Evolutionary conservation across 139 green algal genomes (phyloP).

Genomic region (Chlamydomonas sphaeroides): DNA sequence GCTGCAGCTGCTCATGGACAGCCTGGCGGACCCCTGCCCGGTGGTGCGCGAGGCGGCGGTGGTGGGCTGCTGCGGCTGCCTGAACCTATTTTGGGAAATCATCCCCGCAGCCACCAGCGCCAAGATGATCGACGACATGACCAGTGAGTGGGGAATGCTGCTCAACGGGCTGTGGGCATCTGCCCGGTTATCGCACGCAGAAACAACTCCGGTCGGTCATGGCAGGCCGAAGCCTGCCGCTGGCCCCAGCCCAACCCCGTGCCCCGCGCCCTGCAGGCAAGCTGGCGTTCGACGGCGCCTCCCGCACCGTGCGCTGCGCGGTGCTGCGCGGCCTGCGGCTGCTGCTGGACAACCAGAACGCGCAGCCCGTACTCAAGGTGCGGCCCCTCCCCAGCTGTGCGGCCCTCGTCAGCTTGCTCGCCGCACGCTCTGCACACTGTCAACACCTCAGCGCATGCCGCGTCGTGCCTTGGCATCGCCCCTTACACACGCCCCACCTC

Average conservation of each 20-base stretch:
- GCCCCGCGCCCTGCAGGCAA: conserved; percentile 61
- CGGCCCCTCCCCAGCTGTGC: background rate
- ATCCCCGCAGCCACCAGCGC: conserved; percentile 74
- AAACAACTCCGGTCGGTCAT: no score
- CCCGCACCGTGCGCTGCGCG: conserved; percentile 59
- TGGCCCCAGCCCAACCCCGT: background rate
- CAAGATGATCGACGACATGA: conserved; percentile 66
- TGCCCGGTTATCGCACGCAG: no score
- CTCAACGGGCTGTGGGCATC: no score
- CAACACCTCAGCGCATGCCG: no score
- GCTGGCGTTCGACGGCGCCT: conserved; percentile 71
- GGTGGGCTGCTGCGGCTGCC: conserved; percentile 59
- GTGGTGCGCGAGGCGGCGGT: conserved; percentile 71
- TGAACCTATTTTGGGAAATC: conserved; percentile 88
- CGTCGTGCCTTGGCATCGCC: no score
- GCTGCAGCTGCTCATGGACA: conserved; percentile 51
- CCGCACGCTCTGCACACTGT: no score
- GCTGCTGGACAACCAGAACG: conserved; percentile 77
- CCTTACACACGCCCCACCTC: no score
- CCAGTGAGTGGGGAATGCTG: no score
- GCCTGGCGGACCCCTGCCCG: conserved; percentile 72
- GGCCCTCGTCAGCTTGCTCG: no score
- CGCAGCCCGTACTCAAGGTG: conserved; percentile 76
- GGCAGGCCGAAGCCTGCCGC: no score
- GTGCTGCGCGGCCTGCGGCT: conserved; percentile 69